Evolutionary conservation across 805 yeast genomes (phyloP), one percentile per base, ranked within the genome.

Genomic region (Saccharomycopsis fodiens): DNA sequence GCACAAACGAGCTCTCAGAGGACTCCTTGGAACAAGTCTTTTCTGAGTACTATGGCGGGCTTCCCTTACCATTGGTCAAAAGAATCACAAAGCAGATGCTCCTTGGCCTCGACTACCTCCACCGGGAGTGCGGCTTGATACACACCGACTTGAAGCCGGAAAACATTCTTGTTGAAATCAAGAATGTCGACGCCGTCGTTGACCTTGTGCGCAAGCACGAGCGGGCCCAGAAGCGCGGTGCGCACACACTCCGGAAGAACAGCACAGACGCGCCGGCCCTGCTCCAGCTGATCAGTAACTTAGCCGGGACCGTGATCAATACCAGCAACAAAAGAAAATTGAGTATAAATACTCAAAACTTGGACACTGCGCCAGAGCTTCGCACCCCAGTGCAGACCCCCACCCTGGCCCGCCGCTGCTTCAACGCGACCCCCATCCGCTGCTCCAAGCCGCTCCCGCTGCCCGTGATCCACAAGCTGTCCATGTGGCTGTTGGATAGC

Each of bases 31-130:
- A 46, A 13, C 27, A 36, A 10, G 35, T 51, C 16, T 51, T 51
- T 23, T 41, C 47, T 37, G 52, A 74, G 58, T 72, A 76, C 58
- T 87, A 84, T 63, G 72, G 83, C 52, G 91, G 94, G 19, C 74
- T 86, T n/a, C 95, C 95, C 2, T 59, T 77, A 27, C 71, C 73
- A 19, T 75, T 83, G 55, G 93, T 85, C 31, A 83, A 85, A 62
- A 91, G 83, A 59, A 82, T 87, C 44, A 79, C 93, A 15, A 82
- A 81, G 55, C 95, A 86, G 62, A 69, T 85, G 36, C 61, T 86
- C 41, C 67, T 82, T 32, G 86, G 89, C 1, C 63, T 86, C 22
- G 87, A 83, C 61, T 81, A 76, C 57, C 64, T 82, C 53, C 89
- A 82, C 59, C 70, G 86, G 45, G 78, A 72, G 50, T 78, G 85